Percentiles rank a stretch among this genome's conserved stretches.
These are phyloP conservation scores for Cochlearia excelsa DNA, from an alignment of 345 rosid genomes.

Conservation along the genomic window DNA sequence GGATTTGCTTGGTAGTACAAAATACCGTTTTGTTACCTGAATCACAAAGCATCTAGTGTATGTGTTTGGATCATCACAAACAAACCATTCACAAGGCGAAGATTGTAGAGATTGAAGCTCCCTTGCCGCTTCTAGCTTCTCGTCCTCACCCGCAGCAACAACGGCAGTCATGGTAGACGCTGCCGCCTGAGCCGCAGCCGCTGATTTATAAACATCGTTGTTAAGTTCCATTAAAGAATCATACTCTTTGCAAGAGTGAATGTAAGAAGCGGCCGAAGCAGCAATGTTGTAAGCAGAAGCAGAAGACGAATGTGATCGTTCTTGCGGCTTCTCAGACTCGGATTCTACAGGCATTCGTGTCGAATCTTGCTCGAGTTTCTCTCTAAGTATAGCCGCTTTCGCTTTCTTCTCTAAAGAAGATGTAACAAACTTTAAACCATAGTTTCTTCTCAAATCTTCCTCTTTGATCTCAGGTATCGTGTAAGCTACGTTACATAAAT, in stretches of 20 bases:
- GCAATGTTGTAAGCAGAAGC: constrained; percentile 76
- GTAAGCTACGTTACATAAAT: constrained; percentile 82
- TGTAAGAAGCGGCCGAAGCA: constrained; percentile 85
- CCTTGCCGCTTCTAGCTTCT: constrained; percentile 67
- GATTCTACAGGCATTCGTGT: constrained; percentile 33
- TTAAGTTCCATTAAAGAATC: constrained; percentile 23
- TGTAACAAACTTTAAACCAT: constrained; percentile 66
- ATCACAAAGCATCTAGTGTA: constrained; percentile 76
- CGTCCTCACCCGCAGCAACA: constrained; percentile 84
- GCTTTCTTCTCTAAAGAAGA: constrained; percentile 84
- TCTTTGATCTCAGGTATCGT: constrained; percentile 63
- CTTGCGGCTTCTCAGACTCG: constrained; percentile 37
- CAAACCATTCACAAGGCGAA: constrained; percentile 89
- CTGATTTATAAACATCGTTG: constrained; percentile 52
- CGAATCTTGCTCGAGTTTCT: constrained; percentile 54
- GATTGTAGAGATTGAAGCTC: constrained; percentile 78
- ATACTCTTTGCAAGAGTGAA: constrained; percentile 54
- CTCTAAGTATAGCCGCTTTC: constrained; percentile 52
- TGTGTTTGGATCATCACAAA: constrained; percentile 74
- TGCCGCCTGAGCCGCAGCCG: constrained; percentile 76
- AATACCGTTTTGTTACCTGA: constrained; percentile 45
- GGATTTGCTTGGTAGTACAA: not conserved
- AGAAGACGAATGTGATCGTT: constrained; percentile 33
- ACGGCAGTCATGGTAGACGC: constrained; percentile 81
- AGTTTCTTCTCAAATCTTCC: constrained; percentile 52